Evolutionary conservation across 2,329 filamentous ascomycete genomes (phyloP), one percentile per base, ranked within the genome.

Genomic region (Neonectria sp.): DNA sequence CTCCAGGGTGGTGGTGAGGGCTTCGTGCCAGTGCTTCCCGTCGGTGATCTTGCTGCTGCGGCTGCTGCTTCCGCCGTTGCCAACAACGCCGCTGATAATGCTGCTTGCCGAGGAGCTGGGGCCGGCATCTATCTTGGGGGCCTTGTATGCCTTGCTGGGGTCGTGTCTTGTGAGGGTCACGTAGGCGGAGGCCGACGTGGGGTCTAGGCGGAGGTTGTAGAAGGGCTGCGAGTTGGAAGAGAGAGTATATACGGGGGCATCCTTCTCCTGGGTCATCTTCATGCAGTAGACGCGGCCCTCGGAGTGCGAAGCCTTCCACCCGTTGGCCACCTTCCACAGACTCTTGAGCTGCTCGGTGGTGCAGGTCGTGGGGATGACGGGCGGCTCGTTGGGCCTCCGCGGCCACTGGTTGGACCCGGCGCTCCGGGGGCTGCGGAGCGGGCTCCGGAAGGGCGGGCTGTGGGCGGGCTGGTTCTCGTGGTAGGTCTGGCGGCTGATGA

Each of bases 261-360:
- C 89, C 55, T 82, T 83, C 65, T 88, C 85, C 65, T 86, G 84
- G 1, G 83, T 82, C 78, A 91, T 79, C 70, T 85, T 86, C 75
- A 92, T 80, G 76, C 88, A 90, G 79, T 86, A 92, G 27, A 86
- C 84, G 25, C 87, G 82, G 6, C 88, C 89, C 75, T 91, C 89
- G 3, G 85, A 84, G 1, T 84, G 78, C 0, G 89, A 86, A 2
- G 90, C 91, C 74, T 88, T 86, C 89, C 89, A 93, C 13, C 91
- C 92, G 76, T 93, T 93, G 67, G 89, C 84, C 0, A 90, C 90
- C 73, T 92, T 89, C 91, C 91, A 93, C 9, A 92, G 85, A 57
- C 86, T 85, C 70, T 88, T 88, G 40, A 93, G 85, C 68, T 92
- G 86, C 51, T 91, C 88, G 1, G 86, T 90, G 0, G 87, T 86